Base-by-base conservation (phyloP, 805 yeast genomes). In the Candida rishiriensis region DNA sequence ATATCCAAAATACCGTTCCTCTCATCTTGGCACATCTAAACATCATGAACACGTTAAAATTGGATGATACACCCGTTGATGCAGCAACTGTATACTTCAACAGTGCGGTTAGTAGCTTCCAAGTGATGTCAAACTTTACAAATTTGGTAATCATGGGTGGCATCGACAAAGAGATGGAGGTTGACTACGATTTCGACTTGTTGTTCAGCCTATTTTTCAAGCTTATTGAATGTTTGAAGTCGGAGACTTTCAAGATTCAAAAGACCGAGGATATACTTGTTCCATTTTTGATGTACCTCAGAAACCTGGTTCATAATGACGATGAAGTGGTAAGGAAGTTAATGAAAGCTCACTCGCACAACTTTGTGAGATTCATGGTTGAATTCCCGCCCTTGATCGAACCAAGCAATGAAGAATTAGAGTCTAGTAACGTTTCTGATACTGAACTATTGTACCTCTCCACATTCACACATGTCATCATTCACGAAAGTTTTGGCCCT, bases 401-500 rank as follows among this genome's bases (percentile, higher is more conserved):
- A 32, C 14, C 21, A 7, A 12, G 30, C 28, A n/a, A 28, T 11
- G 36, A 12, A 16, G 14, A 12, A n/a, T 6, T 10, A 16, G 44
- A 36, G n/a, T 21, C 26, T 5, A 21, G 26, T 21, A 11, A 13
- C 12, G 21, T 28, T 35, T 14, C 36, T 31, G 34, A 26, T 8
- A 36, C 47, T 7, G 57, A 57, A 36, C 30, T 55, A 3, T 32
- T 59, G 5, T 50, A 61, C 18, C 33, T 66, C 12, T 45, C 56
- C 2, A 50, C 62, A 9, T 55, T 58, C 26, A 49, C 50, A 35
- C 54, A 51, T 13, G 39, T 66, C 9, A 40, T 56, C 2, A 39
- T 51, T 3, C 69, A 68, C 44, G 73, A 67, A 46, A 59, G 63
- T 35, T 65, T 57, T 42, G 60, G 55, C 5, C 59, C 59, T 5